A percentile compares a stretch with the other conserved stretches of the same genome.
phyloP scores from a whole-genome alignment of 352 stramenopile species.

The Phytophthora constricta region DNA sequence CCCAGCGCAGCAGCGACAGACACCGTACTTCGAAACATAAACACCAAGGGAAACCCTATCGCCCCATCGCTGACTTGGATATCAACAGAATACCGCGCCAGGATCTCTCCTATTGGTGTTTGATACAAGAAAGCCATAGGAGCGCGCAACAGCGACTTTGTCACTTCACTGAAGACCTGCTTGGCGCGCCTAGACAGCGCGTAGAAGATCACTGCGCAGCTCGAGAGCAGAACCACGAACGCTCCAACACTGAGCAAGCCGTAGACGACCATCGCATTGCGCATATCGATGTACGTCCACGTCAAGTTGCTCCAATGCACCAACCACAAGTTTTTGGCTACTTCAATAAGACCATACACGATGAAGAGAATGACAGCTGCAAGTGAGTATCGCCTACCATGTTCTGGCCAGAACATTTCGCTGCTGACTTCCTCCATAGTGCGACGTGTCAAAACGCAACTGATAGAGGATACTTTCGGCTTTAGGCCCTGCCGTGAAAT shows the following conservation, averaged over 20 bases:
- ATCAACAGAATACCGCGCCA: slow-evolving; percentile 42
- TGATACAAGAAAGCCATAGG: slow-evolving; percentile 47
- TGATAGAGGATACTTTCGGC: slow-evolving; percentile 9
- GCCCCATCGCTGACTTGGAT: slow-evolving; percentile 43
- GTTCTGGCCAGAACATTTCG: slow-evolving; percentile 32
- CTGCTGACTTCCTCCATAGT: slow-evolving; percentile 28
- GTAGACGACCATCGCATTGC: slow-evolving; percentile 37
- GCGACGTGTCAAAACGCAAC: slow-evolving; percentile 19
- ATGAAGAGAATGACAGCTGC: slow-evolving; percentile 26
- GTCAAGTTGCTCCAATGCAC: slow-evolving; percentile 46
- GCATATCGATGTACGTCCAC: slow-evolving; percentile 33
- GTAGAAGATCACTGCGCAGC: slow-evolving; percentile 39
- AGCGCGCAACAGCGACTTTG: slow-evolving; percentile 36
- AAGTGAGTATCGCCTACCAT: slow-evolving; percentile 18
- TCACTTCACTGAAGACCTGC: slow-evolving; percentile 38
- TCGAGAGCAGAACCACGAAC: slow-evolving; percentile 34
- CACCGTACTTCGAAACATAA: slow-evolving; percentile 38
- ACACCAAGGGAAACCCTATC: slow-evolving; percentile 38
- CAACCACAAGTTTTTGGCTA: slow-evolving; percentile 47
- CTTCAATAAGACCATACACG: slow-evolving; percentile 31
- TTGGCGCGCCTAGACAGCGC: slow-evolving; percentile 32
- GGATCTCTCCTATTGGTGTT: slow-evolving; percentile 46
- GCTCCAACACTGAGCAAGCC: slow-evolving; percentile 32
- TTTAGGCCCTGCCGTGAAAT: slow-evolving; percentile 12
- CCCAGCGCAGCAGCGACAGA: slow-evolving; percentile 35